These are phyloP conservation scores for Tolypocladium album DNA, from an alignment of 2,329 filamentous ascomycete species.

Conservation along the genomic window DNA sequence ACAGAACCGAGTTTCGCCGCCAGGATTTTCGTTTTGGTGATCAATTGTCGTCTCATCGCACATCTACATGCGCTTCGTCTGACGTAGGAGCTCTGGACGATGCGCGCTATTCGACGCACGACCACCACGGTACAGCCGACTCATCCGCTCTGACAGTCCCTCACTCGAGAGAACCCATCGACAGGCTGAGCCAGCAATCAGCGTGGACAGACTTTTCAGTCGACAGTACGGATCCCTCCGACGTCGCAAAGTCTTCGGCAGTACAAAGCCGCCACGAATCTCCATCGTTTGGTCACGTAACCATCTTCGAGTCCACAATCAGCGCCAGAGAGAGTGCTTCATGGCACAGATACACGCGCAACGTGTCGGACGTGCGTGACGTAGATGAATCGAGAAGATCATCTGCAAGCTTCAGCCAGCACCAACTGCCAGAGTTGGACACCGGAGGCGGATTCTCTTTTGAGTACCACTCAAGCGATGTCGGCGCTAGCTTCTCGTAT, in stretches of 20 bases:
- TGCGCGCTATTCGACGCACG: constrained; percentile 12
- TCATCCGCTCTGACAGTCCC: constrained; percentile 38
- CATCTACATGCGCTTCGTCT: constrained; percentile 29
- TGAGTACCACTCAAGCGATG: constrained; percentile 29
- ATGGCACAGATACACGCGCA: background rate
- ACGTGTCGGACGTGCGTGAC: constrained; percentile 9
- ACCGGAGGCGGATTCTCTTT: constrained; percentile 39
- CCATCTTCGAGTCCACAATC: constrained; percentile 16
- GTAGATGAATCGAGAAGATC: constrained; percentile 16
- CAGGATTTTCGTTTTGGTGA: constrained; percentile 17
- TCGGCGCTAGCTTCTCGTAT: constrained; percentile 16
- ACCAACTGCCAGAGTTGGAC: constrained; percentile 39
- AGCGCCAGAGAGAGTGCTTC: constrained; percentile 1
- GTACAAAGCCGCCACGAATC: constrained; percentile 16
- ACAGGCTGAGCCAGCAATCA: constrained; percentile 43
- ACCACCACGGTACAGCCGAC: constrained; percentile 21
- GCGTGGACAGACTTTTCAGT: constrained; percentile 52
- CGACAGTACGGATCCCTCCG: constrained; percentile 36
- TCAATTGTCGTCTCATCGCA: constrained; percentile 20
- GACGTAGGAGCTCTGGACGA: constrained; percentile 20
- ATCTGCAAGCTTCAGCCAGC: constrained; percentile 15
- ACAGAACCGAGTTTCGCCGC: constrained; percentile 15
- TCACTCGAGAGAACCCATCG: constrained; percentile 26
- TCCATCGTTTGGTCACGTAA: constrained; percentile 18
- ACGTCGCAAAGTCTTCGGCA: constrained; percentile 16